Evolutionary conservation across 148 eudicot species (phyloP), one percentile per base, ranked within the genome.

Genomic region (Cornus kousa): DNA sequence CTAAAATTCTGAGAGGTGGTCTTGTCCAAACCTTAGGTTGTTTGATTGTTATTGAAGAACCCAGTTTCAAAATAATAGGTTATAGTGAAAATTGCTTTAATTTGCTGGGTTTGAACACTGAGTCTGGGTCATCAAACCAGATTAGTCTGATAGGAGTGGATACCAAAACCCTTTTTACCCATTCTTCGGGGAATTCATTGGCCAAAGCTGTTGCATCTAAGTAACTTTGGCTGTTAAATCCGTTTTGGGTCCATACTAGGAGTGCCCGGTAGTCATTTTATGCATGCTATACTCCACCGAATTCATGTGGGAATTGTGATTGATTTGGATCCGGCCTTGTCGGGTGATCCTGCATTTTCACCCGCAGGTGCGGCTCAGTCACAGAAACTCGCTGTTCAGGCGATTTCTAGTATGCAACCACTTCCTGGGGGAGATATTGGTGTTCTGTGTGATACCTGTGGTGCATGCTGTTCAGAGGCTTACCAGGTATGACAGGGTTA

Each of bases 401-500:
- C 87, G 3, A 87, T 87, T 53, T 80, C 84, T 53, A 71, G 82
- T 68, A 67, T 87, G 76, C 86, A 87, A 60, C 74, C 89, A 22
- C 78, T 84, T 31, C 82, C 82, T 43, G 85, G 86, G 35, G 86
- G 87, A 33, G 86, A 85, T 80, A 78, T 87, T 16, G 84, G 79
- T 68, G 80, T 59, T 70, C 31, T 87, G 71, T 85, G 87, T 78
- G 87, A 87, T 37, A 78, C 81, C 81, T 31, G 76, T 85, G n/a
- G 86, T 85, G 20, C 84, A 87, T 73, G 83, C 80, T 67, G 86
- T 87, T 24, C 86, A 78, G 46, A 80, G 75, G 68, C 84, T 87
- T 12, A 85, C 90, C 0, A 86, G 86, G 11, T 87, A 80, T 60
- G 90, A 85, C 23, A 74, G 90, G 78, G 87, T 85, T 46, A 87